Evolutionary conservation across 2,329 filamentous ascomycete genomes (phyloP), one percentile per base, ranked within the genome.

Genomic region (Penicillium corylophilum): DNA sequence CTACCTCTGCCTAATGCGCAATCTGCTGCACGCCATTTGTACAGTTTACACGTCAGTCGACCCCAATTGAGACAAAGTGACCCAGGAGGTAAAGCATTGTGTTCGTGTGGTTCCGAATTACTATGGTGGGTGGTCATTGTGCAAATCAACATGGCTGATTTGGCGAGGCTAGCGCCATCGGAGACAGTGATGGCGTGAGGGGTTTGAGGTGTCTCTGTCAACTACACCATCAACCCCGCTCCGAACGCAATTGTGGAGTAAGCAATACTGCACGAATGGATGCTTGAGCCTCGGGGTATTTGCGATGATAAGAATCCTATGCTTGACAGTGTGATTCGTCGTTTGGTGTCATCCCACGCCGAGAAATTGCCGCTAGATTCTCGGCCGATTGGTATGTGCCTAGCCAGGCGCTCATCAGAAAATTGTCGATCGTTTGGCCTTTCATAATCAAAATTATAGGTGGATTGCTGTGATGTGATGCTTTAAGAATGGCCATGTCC

Each of bases 151-250:
- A 23, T 47, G 46, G 42, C 42, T 52, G 51, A 59, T 57, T 62
- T 50, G 58, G 26, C 20, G 47, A 47, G 22, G 48, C 50, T 58
- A 54, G 60, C 62, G 59, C 44, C 63, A 65, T 64, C 41, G 47
- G 24, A 35, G 39, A 44, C 35, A 29, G 12, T 23, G 53, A 65
- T 65, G 55, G 47, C 61, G 63, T 62, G 50, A 53, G 45, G 40
- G 36, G 45, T 43, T 48, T 57, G 48, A 38, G 48, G 26, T 46
- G 31, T 51, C 31, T 49, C 16, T 31, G n/a, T 49, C 44, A 44
- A 48, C 50, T 46, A 53, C 55, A 58, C 44, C 53, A 58, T 62
- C 24, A 29, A 45, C 56, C 50, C 60, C 60, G 57, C 60, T 56
- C 31, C 10, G 51, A 46, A 56, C 60, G 60, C 58, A 44, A 61